A percentile compares a stretch with the other conserved stretches of the same genome.
Conservation (phyloP, 129 eudicot genomes). For the Calendula officinalis region DNA sequence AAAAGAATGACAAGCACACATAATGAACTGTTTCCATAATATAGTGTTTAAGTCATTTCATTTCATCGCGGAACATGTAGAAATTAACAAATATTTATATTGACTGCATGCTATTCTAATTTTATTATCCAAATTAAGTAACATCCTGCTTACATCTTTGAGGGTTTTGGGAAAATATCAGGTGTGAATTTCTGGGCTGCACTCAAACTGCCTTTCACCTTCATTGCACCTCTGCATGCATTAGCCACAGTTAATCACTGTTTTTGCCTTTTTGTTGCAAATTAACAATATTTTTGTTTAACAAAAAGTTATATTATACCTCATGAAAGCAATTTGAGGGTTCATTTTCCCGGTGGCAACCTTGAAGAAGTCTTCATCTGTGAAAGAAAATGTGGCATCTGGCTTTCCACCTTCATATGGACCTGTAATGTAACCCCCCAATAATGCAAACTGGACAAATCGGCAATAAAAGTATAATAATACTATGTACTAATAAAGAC, state of each 20-base stretch:
- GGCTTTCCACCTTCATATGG: slow-evolving; percentile 89
- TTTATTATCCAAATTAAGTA: slow-evolving; percentile 9
- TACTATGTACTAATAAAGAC: no score
- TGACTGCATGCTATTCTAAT: not conserved
- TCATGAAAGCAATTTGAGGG: slow-evolving; percentile 97
- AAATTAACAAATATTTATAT: not conserved
- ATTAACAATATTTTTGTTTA: no score
- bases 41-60: not conserved
- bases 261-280: no score
- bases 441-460: not conserved
- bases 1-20: not conserved
- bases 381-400: slow-evolving; percentile 91
- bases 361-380: slow-evolving; percentile 77
- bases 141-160: slow-evolving; percentile 69
- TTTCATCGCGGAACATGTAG: not conserved
- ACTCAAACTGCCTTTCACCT: slow-evolving; percentile 88
- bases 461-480: no score
- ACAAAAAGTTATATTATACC: slow-evolving; percentile 33
- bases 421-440: slow-evolving; percentile 36
- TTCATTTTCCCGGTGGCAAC: slow-evolving; percentile 88
- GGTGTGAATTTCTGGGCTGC: slow-evolving; percentile 95
- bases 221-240: slow-evolving; percentile 77
- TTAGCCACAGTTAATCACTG: not conserved
- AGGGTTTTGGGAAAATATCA: slow-evolving; percentile 94
- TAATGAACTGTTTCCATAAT: not conserved